Evolutionary conservation across 1,139 yeast species (phyloP), one percentile per base, ranked within the genome.

Genomic region (Nadsonia starkeyi-henricii): DNA sequence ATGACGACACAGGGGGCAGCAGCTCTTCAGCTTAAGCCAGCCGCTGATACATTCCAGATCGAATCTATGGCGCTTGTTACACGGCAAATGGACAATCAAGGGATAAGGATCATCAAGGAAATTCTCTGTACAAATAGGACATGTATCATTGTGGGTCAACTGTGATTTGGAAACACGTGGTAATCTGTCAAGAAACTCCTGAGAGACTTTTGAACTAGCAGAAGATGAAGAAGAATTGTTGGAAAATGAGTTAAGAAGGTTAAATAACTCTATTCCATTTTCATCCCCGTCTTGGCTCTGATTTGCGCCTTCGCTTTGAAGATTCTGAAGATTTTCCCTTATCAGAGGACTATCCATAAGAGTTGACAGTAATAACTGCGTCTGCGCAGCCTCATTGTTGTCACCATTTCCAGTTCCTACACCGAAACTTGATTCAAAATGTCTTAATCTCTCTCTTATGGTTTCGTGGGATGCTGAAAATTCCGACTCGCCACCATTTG

Each of bases 31-130:
- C 54, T 78, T 77, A 47, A 89, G 68, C 97, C 97, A 89, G 0
- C 95, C 93, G 0, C 83, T 83, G 42, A 89, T 79, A 62, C 97
- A 89, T 57, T 89, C 96, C 56, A 88, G 69, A 61, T 89, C 97
- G 64, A 85, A 89, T 41, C 73, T 72, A 63, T 89, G 97, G 45
- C 71, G 75, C 3, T 68, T 62, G 45, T 74, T 73, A 61, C 96
- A 91, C 0, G 96, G 95, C 37, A 89, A 70, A 56, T 74, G 69
- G 18, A 86, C 96, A 13, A 89, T 78, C 50, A 89, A 68, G 1
- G 96, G 96, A 57, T 82, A 80, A 47, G 77, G 70, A 61, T 86
- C 95, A 43, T 81, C 85, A 5, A 74, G 67, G 58, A 78, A 89
- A 50, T 72, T 74, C 52, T 76, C 77, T 41, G 94, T 83, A 58